These are phyloP conservation scores for Sporothrix curviconia DNA, from an alignment of 2,329 filamentous ascomycete genomes.

Conservation along the genomic window DNA sequence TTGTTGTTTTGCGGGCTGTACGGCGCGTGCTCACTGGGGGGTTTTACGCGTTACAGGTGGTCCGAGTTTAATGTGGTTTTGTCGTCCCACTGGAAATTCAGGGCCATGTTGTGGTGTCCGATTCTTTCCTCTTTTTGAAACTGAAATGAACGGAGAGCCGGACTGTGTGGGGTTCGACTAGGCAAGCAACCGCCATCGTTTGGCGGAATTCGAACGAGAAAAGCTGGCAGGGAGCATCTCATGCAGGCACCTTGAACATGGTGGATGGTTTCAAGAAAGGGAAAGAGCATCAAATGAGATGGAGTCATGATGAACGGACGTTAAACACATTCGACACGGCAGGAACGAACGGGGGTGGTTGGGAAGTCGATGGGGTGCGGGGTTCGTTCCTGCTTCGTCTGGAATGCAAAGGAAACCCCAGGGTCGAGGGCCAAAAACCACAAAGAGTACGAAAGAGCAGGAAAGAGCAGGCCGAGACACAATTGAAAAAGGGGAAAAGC, in stretches of 20 bases:
- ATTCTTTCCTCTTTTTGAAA: conserved; percentile 7
- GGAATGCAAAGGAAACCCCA: background rate
- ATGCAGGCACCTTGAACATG: background rate
- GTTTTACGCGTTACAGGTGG: too few relatives aligned
- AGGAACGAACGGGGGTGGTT: background rate
- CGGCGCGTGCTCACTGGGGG: too few relatives aligned
- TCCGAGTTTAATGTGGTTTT: background rate
- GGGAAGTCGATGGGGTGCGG: conserved; percentile 4
- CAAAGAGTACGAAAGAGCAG: too few relatives aligned
- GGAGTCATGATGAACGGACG: background rate
- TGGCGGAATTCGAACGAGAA: background rate
- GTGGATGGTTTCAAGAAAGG: background rate
- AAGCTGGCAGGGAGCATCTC: background rate
- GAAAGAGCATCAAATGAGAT: background rate
- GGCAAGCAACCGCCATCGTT: conserved; percentile 5
- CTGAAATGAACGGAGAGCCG: background rate
- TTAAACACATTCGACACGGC: background rate
- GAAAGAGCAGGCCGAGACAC: too few relatives aligned
- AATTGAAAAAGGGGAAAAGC: too few relatives aligned
- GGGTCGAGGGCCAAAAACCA: too few relatives aligned
- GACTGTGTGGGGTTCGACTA: background rate
- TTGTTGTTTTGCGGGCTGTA: too few relatives aligned
- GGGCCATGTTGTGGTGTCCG: too few relatives aligned
- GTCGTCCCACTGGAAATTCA: too few relatives aligned
- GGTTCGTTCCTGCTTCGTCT: conserved; percentile 9